Percentiles rank a stretch among this genome's conserved stretches.
phyloP scores from a whole-genome alignment of 257 asterid species.

The Solanum tarijense region DNA sequence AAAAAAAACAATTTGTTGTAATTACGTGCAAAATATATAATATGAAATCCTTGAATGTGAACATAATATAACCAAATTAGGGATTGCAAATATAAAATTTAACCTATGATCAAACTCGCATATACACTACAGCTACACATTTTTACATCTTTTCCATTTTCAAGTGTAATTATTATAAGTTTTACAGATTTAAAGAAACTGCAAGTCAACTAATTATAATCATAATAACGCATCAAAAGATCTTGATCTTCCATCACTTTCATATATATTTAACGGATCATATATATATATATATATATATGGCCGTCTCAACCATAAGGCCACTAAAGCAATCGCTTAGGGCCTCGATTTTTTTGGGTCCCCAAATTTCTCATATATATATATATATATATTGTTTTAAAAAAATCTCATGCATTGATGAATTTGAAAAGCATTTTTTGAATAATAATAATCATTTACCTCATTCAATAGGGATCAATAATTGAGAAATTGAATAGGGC shows the following conservation, averaged over 20 bases:
- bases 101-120: neutral
- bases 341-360: no score
- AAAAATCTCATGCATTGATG: no score
- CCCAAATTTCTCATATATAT: no score
- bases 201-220: neutral
- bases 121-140: neutral
- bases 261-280: neutral
- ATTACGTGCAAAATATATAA: neutral
- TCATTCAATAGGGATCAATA: no score
- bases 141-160: neutral
- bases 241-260: neutral
- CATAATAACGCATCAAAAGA: neutral
- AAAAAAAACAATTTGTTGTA: no score
- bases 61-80: neutral
- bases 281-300: neutral
- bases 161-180: neutral
- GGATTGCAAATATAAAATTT: neutral
- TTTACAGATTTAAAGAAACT: neutral
- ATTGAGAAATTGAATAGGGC: no score
- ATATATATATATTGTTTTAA: no score
- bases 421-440: no score
- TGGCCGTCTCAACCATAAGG: no score
- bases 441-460: no score
- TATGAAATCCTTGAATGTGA: neutral
- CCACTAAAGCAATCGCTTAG: no score